Conservation (phyloP, 768 basidiomycete species). For the Glaciozyma martinii region DNA sequence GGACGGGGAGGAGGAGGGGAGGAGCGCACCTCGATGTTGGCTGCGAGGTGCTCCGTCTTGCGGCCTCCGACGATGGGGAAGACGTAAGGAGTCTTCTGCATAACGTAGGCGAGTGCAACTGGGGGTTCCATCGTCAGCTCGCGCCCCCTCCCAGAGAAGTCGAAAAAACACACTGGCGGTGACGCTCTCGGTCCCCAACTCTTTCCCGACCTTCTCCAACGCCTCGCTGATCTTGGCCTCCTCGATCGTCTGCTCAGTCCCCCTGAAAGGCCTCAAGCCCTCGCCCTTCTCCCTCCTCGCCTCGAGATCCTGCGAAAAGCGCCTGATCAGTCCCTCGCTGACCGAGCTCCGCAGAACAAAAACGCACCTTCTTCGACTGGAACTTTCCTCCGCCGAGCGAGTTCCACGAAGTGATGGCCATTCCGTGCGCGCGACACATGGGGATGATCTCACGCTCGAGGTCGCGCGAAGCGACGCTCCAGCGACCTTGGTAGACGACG, state of each 20-base stretch:
- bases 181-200: conserved; percentile 5
- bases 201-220: conserved; percentile 6
- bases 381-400: neutral
- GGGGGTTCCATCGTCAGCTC: neutral
- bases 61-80: conserved; percentile 27
- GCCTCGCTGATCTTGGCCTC: neutral
- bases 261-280: neutral
- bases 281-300: conserved; percentile 12
- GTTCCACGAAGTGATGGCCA: conserved; percentile 4
- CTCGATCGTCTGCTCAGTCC: conserved; percentile 11
- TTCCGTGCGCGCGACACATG: conserved; percentile 12
- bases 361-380: neutral
- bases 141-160: too few species aligned
- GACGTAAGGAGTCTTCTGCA: conserved; percentile 15
- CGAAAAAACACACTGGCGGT: neutral
- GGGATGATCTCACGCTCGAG: conserved; percentile 51
- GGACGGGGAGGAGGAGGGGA: too few species aligned
- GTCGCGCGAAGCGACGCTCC: conserved; percentile 45
- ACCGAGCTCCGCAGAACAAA: too few species aligned
- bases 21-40: conserved; percentile 14
- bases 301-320: neutral
- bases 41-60: conserved; percentile 27
- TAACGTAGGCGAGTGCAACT: conserved; percentile 19
- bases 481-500: conserved; percentile 48
- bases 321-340: neutral